Evolutionary conservation across 768 basidiomycete genomes (phyloP).

Genomic region (Gloeophyllum trabeum): DNA sequence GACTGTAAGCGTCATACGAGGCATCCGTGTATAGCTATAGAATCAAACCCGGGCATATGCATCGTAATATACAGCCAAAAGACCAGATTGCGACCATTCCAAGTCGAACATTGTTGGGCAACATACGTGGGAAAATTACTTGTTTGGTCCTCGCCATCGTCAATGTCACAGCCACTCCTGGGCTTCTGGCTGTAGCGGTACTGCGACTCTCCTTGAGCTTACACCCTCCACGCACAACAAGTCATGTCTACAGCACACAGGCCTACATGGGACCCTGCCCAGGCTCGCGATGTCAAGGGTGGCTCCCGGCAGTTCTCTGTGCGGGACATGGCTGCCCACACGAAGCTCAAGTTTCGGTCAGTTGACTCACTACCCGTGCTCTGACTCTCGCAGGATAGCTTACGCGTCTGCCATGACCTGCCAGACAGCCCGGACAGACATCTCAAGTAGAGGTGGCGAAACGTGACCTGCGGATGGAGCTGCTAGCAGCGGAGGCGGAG

Average conservation of each 20-base stretch:
- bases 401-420: neutral
- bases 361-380: conserved; percentile 9
- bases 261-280: conserved; percentile 96
- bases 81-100: too few species aligned
- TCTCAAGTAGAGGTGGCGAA: conserved; percentile 65
- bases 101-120: too few species aligned
- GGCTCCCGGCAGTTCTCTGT: conserved; percentile 90
- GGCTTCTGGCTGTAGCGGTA: too few species aligned
- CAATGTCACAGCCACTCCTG: too few species aligned
- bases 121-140: too few species aligned
- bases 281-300: conserved; percentile 85
- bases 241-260: conserved; percentile 90
- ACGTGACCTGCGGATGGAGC: conserved; percentile 73
- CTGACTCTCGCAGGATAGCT: neutral
- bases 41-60: too few species aligned
- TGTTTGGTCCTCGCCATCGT: too few species aligned
- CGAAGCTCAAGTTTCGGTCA: conserved; percentile 95
- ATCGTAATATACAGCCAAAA: too few species aligned
- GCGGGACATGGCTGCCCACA: conserved; percentile 90
- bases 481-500: conserved; percentile 79
- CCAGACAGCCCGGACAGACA: conserved; percentile 84
- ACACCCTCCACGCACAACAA: too few species aligned
- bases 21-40: too few species aligned
- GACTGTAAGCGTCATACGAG: too few species aligned
- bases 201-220: neutral